Evolutionary conservation across 352 stramenopile species (phyloP).

Genomic region (Phytophthora lateralis): DNA sequence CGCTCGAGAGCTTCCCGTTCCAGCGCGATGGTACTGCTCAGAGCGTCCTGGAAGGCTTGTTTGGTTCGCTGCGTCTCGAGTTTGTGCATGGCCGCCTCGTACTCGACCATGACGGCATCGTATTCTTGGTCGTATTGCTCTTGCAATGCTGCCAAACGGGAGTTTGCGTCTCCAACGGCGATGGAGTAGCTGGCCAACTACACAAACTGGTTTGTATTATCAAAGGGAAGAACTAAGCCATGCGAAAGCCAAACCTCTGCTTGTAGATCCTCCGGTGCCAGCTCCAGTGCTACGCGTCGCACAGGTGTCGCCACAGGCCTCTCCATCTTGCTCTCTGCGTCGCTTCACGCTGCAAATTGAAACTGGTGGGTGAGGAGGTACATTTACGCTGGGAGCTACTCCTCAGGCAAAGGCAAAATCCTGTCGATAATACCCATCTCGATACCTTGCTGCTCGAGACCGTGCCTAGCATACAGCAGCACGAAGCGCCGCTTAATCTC

Average conservation of each 20-base stretch:
- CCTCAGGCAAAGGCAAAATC: conserved; percentile 11
- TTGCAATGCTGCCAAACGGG: conserved; percentile 55
- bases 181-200: conserved; percentile 67
- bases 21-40: conserved; percentile 41
- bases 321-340: conserved; percentile 25
- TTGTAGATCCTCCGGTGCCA: conserved; percentile 62
- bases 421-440: conserved; percentile 15
- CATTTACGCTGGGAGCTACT: background rate
- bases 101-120: conserved; percentile 37
- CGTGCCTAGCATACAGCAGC: conserved; percentile 10
- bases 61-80: conserved; percentile 54
- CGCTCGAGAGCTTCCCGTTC: conserved; percentile 45
- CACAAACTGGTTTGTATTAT: background rate
- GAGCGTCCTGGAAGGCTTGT: conserved; percentile 48
- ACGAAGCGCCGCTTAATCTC: conserved; percentile 21
- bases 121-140: conserved; percentile 72
- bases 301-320: conserved; percentile 33
- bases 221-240: background rate
- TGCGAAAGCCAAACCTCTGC: conserved; percentile 44
- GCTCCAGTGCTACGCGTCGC: conserved; percentile 47
- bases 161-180: conserved; percentile 41
- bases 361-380: conserved; percentile 7
- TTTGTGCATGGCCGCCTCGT: conserved; percentile 43
- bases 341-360: conserved; percentile 25
- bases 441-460: conserved; percentile 11